Evolutionary conservation across 768 basidiomycete species (phyloP), one percentile per base, ranked within the genome.

Genomic region (Tricholoma furcatifolium): DNA sequence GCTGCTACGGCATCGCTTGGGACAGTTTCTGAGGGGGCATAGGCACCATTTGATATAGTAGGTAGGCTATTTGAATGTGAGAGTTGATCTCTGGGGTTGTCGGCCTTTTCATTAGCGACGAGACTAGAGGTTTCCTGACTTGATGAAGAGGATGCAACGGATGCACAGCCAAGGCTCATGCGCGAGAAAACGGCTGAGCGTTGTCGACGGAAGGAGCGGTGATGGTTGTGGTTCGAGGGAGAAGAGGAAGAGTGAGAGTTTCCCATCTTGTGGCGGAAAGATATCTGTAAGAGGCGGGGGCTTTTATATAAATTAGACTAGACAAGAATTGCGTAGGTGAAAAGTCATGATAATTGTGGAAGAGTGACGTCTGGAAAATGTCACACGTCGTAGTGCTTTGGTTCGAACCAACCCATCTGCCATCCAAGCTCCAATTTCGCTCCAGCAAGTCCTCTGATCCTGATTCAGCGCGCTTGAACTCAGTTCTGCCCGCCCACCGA

Each of bases 71-170:
- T 36, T 32, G 67, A 62, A 24, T 57, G 61, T 30, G 61, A 57
- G 56, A 59, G 63, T 44, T 60, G 64, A 34, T 66, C 57, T 18
- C 67, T 66, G 21, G 61, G 58, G 30, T 53, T 48, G 9, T 30
- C 45, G 38, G 57, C 50, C 50, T 69, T 70, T 54, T 71, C 67
- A 44, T 67, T 44, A 32, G 66, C 67, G 52, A 70, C 67, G 57
- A 70, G 59, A 23, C 60, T 67, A n/a, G 71, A 62, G 32, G 72
- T 70, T 14, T 78, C 77, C 47, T 73, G 71, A 58, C 65, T 70
- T 35, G 67, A 58, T 27, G 69, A 63, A 10, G 72, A 72, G 2
- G 64, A 61, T 30, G 66, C 62, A 4, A 66, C 70, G 52, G 72
- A 72, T 21, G 68, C 62, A 42, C 73, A 77, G 44, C 72, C 71